A percentile compares a stretch with the other conserved stretches of the same genome.
Evolutionary conservation across 352 stramenopile genomes (phyloP).

Genomic region (Phytophthora colocasiae): DNA sequence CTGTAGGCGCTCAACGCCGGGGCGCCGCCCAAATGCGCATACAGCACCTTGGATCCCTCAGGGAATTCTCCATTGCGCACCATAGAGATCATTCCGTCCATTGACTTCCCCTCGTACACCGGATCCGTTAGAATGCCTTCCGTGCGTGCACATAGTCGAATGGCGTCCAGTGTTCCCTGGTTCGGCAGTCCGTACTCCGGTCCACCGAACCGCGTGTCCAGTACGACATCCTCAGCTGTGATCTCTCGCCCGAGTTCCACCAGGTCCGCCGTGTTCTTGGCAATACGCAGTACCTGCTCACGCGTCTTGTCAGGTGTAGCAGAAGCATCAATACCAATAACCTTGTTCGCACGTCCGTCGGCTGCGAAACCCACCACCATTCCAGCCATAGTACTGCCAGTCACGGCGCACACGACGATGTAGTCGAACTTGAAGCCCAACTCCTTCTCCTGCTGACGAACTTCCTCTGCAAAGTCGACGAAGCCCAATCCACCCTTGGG

Average conservation of each 20-base stretch:
- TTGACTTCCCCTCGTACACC: conserved; percentile 49
- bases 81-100: conserved; percentile 49
- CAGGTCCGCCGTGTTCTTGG: conserved; percentile 41
- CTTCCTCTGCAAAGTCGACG: conserved; percentile 44
- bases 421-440: conserved; percentile 48
- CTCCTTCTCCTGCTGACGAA: conserved; percentile 44
- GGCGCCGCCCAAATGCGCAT: conserved; percentile 39
- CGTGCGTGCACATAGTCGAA: conserved; percentile 41
- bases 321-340: conserved; percentile 48
- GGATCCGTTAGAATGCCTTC: conserved; percentile 47
- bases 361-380: conserved; percentile 47
- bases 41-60: conserved; percentile 42
- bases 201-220: conserved; percentile 41
- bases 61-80: conserved; percentile 47
- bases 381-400: conserved; percentile 46
- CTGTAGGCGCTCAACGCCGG: conserved; percentile 47
- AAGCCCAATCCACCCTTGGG: conserved; percentile 44
- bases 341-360: conserved; percentile 43
- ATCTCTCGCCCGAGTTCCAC: conserved; percentile 42
- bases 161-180: conserved; percentile 42
- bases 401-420: conserved; percentile 44
- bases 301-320: conserved; percentile 43
- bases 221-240: conserved; percentile 38
- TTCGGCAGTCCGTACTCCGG: conserved; percentile 47
- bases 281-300: conserved; percentile 43